These are phyloP conservation scores for Volutella citrinella DNA, from an alignment of 2,329 filamentous ascomycete species.

Conservation along the genomic window DNA sequence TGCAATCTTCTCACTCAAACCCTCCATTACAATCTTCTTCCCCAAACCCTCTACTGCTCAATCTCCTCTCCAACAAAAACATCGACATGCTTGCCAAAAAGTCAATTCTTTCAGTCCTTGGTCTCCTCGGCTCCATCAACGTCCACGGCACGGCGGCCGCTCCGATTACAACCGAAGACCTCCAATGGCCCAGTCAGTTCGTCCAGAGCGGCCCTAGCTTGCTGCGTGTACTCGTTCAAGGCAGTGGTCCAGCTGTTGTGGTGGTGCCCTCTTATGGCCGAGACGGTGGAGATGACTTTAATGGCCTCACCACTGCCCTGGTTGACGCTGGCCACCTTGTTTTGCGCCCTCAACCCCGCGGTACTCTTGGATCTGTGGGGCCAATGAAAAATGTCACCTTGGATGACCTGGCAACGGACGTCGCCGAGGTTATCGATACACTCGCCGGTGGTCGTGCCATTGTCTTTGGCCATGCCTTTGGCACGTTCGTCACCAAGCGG, in stretches of 20 bases:
- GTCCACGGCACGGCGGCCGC: too few relatives aligned
- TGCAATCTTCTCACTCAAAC: too few relatives aligned
- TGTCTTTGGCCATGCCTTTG: constrained; percentile 2
- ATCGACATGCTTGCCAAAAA: too few relatives aligned
- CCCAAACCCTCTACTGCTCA: too few relatives aligned
- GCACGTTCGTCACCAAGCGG: constrained; percentile 2
- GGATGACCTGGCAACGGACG: background rate
- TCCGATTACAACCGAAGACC: constrained; percentile 1
- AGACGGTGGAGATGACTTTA: constrained; percentile 1
- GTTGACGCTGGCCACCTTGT: constrained; percentile 1
- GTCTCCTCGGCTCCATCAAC: too few relatives aligned
- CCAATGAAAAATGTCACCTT: constrained; percentile 1
- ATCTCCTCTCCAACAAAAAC: too few relatives aligned
- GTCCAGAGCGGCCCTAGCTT: background rate
- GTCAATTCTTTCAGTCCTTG: too few relatives aligned
- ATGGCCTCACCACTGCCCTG: background rate
- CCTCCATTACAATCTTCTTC: too few relatives aligned
- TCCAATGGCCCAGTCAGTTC: constrained; percentile 1
- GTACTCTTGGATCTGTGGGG: background rate
- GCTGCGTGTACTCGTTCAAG: constrained; percentile 1
- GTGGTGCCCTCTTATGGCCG: constrained; percentile 1
- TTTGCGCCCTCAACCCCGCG: constrained; percentile 1
- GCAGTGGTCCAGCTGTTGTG: constrained; percentile 1
- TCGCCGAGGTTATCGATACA: constrained; percentile 1
- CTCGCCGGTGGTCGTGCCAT: constrained; percentile 2